Evolutionary conservation across 2,329 filamentous ascomycete genomes (phyloP).

Genomic region (Davidsoniella neocaledoniae): DNA sequence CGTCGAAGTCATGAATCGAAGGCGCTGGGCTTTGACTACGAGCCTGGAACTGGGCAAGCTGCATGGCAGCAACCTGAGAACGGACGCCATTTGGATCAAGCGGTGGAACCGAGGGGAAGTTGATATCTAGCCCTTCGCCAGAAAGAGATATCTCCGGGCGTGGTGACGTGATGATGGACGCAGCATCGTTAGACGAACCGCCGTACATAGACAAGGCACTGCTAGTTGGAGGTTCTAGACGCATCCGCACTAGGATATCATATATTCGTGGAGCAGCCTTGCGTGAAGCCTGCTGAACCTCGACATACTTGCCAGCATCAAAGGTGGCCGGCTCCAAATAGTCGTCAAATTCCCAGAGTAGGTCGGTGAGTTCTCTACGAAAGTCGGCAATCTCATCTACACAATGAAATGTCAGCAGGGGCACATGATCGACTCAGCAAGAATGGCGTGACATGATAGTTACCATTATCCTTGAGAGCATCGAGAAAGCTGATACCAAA

Average conservation of each 20-base stretch:
- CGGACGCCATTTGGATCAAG: neutral
- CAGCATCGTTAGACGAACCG: constrained; percentile 3
- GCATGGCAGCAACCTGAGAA: neutral
- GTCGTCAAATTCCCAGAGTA: constrained; percentile 42
- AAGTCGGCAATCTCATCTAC: constrained; percentile 33
- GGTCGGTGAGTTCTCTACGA: constrained; percentile 29
- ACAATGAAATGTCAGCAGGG: neutral
- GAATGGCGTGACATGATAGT: constrained; percentile 13
- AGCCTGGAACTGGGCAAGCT: neutral
- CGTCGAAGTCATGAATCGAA: neutral
- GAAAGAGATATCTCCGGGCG: neutral
- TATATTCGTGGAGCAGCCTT: constrained; percentile 31
- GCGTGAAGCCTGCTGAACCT: constrained; percentile 31
- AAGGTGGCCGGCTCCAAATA: constrained; percentile 33
- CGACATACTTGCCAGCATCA: constrained; percentile 31
- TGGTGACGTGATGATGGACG: neutral
- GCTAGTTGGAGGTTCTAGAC: constrained; percentile 19
- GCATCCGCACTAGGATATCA: constrained; percentile 37
- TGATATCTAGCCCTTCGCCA: neutral
- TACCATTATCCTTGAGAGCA: constrained; percentile 38
- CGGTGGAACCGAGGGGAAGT: neutral
- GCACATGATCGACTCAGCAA: neutral
- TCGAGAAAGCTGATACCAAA: constrained; percentile 33
- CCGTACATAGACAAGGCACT: constrained; percentile 2
- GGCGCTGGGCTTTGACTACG: neutral